Evolutionary conservation across 2,329 filamentous ascomycete genomes (phyloP).

Genomic region (Beauveria medogensis): DNA sequence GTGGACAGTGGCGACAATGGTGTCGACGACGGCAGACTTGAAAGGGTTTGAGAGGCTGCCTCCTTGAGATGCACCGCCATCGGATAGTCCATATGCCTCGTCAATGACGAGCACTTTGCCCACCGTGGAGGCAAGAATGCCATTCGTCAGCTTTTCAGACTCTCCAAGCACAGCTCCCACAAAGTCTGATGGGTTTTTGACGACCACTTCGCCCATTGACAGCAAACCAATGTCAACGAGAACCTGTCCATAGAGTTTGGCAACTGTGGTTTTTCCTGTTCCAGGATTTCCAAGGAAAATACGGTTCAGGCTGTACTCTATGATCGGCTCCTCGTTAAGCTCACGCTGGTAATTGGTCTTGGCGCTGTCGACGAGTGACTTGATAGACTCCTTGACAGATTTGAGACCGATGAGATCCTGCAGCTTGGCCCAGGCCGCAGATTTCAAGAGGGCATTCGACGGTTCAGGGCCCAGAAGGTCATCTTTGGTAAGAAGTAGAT

Average conservation of each 20-base stretch:
- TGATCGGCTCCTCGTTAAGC: constrained; percentile 47
- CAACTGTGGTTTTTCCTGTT: constrained; percentile 70
- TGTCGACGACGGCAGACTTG: constrained; percentile 62
- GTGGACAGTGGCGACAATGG: constrained; percentile 66
- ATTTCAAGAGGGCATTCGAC: constrained; percentile 39
- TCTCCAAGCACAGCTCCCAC: constrained; percentile 53
- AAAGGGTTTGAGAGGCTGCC: constrained; percentile 29
- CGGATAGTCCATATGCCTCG: constrained; percentile 63
- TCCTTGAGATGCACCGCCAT: constrained; percentile 21
- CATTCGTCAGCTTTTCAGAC: constrained; percentile 66
- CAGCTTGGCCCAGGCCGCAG: constrained; percentile 49
- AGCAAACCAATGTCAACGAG: constrained; percentile 59
- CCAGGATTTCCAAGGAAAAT: constrained; percentile 66
- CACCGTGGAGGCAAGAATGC: constrained; percentile 54
- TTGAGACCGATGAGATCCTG: constrained; percentile 50
- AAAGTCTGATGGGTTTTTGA: constrained; percentile 69
- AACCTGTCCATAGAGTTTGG: constrained; percentile 63
- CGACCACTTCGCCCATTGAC: constrained; percentile 61
- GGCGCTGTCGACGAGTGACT: constrained; percentile 51
- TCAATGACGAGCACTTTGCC: constrained; percentile 77
- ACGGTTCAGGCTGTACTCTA: constrained; percentile 57
- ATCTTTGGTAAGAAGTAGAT: constrained; percentile 52
- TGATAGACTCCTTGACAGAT: constrained; percentile 54
- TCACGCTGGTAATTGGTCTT: constrained; percentile 59
- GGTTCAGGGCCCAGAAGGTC: constrained; percentile 68